Conservation (phyloP, 2,329 filamentous ascomycete species). For the Fusarium penzigii region DNA sequence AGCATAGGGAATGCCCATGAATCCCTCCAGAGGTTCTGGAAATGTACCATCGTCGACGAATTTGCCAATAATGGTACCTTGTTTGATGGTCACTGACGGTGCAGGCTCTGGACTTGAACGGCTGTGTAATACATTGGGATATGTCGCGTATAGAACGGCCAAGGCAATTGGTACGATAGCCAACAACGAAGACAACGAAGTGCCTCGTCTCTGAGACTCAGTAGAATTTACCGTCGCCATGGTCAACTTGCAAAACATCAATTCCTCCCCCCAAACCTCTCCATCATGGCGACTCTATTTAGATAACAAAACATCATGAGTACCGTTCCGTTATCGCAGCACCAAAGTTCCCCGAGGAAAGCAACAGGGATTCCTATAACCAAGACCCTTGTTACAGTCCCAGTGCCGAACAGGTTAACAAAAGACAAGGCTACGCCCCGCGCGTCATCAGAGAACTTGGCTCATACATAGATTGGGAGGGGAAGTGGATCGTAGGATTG, state of each 20-base stretch:
- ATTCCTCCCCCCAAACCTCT: too few relatives aligned
- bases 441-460: neutral
- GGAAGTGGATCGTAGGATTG: neutral
- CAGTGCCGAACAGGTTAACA: neutral
- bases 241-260: too few relatives aligned
- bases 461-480: neutral
- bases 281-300: too few relatives aligned
- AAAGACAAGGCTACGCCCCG: neutral
- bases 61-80: conserved; percentile 34
- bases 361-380: too few relatives aligned
- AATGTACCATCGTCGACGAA: conserved; percentile 32
- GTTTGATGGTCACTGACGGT: conserved; percentile 28
- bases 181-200: conserved; percentile 13
- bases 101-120: conserved; percentile 5
- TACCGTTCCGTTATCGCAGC: too few relatives aligned
- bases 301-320: too few relatives aligned
- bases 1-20: conserved; percentile 50
- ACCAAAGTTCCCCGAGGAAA: too few relatives aligned
- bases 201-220: neutral
- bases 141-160: conserved; percentile 11
- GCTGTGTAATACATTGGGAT: conserved; percentile 8
- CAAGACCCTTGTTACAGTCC: neutral
- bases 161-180: conserved; percentile 19
- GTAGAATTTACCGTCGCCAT: too few relatives aligned
- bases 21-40: conserved; percentile 38